Evolutionary conservation across 2,329 filamentous ascomycete genomes (phyloP), one percentile per base, ranked within the genome.

Genomic region (Paraphoma sp.): DNA sequence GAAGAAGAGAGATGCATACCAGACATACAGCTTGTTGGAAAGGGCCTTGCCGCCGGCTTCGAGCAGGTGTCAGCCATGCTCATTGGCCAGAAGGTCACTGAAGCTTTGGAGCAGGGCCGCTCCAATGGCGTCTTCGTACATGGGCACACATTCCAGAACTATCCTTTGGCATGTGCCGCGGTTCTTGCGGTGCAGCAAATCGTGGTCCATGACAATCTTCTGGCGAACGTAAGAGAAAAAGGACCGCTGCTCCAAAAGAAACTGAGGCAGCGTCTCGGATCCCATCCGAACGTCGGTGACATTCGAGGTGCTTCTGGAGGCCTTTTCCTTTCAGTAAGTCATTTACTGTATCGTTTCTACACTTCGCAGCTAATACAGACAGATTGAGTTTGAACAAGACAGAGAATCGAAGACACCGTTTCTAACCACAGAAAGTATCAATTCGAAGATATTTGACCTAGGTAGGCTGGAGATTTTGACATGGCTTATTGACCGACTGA

Each of bases 21-120:
- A 0, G 89, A 91, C 65, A 81, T 92, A 4, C 83, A 89, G 70
- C 86, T 87, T 0, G 76, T 90, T 9, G 89, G 86, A 0, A 91
- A 92, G 70, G 86, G 85, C 0, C 78, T 91, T 0, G 87, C 84
- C 0, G 88, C 83, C 16, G 89, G 89, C 0, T 89, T 86, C 58
- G 80, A 81, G 41, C 83, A 87, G 0, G 80, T 90, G 8, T 86
- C 88, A 0, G 88, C 81, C 0, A 78, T 90, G 18, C 76, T 91
- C 1, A 79, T 86, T 1, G 81, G 81, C 17, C 67, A 76, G 1
- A 78, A 75, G n/a, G 79, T 90, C 3, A 77, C 84, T 16, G 73
- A 84, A 17, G 75, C 77, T 1, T 72, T 87, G 11, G 42, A 78
- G 56, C 40, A 74, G 73, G 60, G 60, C 6, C 52, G 57, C 1